Conservation (phyloP, 2,329 filamentous ascomycete genomes). For the Plenodomus lindquistii region DNA sequence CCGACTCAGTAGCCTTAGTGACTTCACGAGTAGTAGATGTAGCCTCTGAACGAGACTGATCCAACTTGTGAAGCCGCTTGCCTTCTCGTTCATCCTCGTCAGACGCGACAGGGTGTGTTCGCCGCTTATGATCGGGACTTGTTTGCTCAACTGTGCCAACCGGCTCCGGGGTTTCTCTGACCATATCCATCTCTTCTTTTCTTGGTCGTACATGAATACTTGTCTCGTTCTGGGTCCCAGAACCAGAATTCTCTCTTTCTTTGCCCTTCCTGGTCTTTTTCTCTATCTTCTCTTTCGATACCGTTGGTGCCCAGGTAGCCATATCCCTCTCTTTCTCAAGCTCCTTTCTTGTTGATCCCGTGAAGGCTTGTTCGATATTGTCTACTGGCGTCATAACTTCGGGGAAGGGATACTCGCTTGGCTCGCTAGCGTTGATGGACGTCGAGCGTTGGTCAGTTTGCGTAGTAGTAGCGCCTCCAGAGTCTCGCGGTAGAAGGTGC, state of each 20-base stretch:
- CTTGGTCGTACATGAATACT: constrained; percentile 3
- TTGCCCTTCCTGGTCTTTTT: constrained; percentile 42
- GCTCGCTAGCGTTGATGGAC: neutral
- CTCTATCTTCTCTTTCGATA: constrained; percentile 51
- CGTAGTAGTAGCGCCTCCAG: neutral
- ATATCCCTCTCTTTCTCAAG: constrained; percentile 28
- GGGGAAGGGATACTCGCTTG: constrained; percentile 36
- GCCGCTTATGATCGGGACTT: constrained; percentile 35
- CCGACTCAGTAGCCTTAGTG: constrained; percentile 25
- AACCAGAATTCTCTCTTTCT: constrained; percentile 22
- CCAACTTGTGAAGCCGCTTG: constrained; percentile 38
- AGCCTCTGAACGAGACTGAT: constrained; percentile 8
- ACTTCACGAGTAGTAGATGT: constrained; percentile 9
- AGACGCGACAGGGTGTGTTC: constrained; percentile 37
- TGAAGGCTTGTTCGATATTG: neutral
- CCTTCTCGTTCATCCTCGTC: constrained; percentile 38
- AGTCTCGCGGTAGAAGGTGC: neutral
- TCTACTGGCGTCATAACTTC: constrained; percentile 12
- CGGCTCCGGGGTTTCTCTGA: constrained; percentile 11
- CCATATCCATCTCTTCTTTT: constrained; percentile 4
- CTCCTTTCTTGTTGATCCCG: constrained; percentile 7
- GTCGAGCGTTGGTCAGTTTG: neutral
- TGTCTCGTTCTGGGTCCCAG: constrained; percentile 6
- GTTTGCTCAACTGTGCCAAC: constrained; percentile 16
- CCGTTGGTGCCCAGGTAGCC: constrained; percentile 37